Percentiles rank a stretch among this genome's conserved stretches.
Evolutionary conservation across 139 green algal species (phyloP).

Genomic region (Diplosphaera chodatii): DNA sequence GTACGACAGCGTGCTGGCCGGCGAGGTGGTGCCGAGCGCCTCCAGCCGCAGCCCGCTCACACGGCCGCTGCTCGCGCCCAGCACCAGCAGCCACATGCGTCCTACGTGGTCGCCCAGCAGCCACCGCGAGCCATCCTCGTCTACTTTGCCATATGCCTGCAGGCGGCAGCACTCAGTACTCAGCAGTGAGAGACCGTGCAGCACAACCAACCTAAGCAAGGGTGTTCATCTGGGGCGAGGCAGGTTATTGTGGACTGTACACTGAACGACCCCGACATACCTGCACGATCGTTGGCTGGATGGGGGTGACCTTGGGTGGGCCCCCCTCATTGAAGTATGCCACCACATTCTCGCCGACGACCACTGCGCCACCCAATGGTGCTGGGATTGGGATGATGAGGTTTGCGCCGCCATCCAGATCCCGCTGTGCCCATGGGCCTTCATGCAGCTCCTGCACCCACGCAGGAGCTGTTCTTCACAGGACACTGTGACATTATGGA

Average conservation of each 20-base stretch:
- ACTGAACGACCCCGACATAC: background rate
- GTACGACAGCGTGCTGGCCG: slow-evolving; percentile 76
- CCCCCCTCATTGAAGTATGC: slow-evolving; percentile 54
- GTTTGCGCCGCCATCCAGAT: slow-evolving; percentile 69
- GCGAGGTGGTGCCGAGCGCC: slow-evolving; percentile 65
- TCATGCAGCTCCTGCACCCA: slow-evolving; percentile 64
- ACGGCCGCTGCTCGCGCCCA: slow-evolving; percentile 53
- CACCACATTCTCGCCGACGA: slow-evolving; percentile 80
- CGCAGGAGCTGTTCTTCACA: too few species aligned
- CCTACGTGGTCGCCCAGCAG: slow-evolving; percentile 81
- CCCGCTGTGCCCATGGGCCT: slow-evolving; percentile 68
- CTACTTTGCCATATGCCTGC: slow-evolving; percentile 53
- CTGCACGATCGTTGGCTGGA: slow-evolving; percentile 24
- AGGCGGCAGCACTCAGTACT: background rate
- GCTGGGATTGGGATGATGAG: slow-evolving; percentile 80
- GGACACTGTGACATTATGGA: too few species aligned
- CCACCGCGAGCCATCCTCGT: slow-evolving; percentile 79
- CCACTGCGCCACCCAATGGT: slow-evolving; percentile 68
- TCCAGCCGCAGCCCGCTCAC: slow-evolving; percentile 77
- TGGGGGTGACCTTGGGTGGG: slow-evolving; percentile 18
- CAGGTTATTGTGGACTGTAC: background rate
- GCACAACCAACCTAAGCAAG: too few species aligned
- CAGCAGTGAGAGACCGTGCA: too few species aligned
- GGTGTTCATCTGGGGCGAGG: too few species aligned
- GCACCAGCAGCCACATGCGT: slow-evolving; percentile 75